Conservation (phyloP, 306 rosid species). For the Pyrus betulifolia region DNA sequence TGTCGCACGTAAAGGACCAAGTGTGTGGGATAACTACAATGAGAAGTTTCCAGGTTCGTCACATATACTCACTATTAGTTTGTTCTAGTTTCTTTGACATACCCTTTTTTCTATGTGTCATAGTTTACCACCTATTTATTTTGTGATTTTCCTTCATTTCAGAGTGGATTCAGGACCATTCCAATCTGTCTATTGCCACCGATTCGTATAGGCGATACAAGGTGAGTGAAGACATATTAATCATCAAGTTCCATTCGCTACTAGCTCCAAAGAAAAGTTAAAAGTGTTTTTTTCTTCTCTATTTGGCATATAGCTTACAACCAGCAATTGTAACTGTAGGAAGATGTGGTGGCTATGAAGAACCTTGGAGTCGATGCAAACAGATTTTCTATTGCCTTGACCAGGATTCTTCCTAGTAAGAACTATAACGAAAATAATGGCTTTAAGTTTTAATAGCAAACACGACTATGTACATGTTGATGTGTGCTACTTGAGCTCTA, state of each 20-base stretch:
- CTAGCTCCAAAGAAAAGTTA: background rate
- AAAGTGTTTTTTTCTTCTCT: background rate
- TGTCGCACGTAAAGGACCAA: background rate
- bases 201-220: conserved; percentile 26
- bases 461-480: no score
- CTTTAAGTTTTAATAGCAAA: no score
- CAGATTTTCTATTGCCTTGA: conserved; percentile 28
- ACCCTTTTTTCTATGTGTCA: no score
- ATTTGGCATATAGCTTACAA: background rate
- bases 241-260: background rate
- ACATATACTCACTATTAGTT: no score
- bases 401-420: conserved; percentile 25
- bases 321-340: background rate
- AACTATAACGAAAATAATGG: background rate
- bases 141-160: background rate
- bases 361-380: conserved; percentile 23
- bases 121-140: background rate
- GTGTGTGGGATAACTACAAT: background rate
- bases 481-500: no score
- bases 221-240: background rate
- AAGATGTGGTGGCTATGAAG: conserved; percentile 17
- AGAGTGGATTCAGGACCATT: background rate
- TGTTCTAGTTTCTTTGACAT: background rate
- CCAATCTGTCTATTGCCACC: background rate
- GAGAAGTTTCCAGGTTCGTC: background rate